These are phyloP conservation scores for Durotheca rogersii DNA, from an alignment of 495 filamentous ascomycete genomes.

Conservation along the genomic window DNA sequence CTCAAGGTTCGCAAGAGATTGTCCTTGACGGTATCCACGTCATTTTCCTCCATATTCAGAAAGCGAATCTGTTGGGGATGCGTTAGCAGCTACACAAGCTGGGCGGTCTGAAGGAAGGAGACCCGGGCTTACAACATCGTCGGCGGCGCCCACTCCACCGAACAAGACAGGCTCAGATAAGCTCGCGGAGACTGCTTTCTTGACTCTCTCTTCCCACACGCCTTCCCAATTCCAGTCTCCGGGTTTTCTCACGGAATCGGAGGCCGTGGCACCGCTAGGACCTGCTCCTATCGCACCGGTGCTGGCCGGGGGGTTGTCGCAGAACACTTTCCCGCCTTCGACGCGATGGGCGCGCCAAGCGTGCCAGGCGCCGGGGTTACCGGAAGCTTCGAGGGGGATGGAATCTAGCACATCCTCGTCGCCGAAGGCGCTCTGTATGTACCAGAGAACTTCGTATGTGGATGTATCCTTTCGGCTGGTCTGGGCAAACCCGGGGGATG, in stretches of 20 bases:
- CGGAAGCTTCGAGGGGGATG: constrained; percentile 76
- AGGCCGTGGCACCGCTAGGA: constrained; percentile 6
- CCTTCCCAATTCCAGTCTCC: constrained; percentile 96
- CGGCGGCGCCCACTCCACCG: constrained; percentile 59
- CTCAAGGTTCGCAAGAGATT: constrained; percentile 58
- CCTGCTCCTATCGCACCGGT: constrained; percentile 5
- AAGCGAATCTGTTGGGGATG: constrained; percentile 62
- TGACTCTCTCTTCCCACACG: constrained; percentile 84
- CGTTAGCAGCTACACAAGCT: constrained; percentile 24
- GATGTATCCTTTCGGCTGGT: constrained; percentile 39
- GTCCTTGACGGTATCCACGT: constrained; percentile 59
- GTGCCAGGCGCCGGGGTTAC: constrained; percentile 86
- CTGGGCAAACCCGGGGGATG: constrained; percentile 29
- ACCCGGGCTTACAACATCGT: constrained; percentile 63
- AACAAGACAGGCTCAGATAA: constrained; percentile 74
- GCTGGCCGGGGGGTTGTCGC: constrained; percentile 18
- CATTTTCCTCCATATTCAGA: constrained; percentile 61
- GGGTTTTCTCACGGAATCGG: constrained; percentile 52
- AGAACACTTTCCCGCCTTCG: constrained; percentile 33
- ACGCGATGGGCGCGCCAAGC: constrained; percentile 75
- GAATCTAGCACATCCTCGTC: constrained; percentile 73
- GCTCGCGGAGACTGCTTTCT: constrained; percentile 72
- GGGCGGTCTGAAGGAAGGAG: constrained; percentile 2
- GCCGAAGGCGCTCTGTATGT: constrained; percentile 79
- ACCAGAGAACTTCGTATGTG: constrained; percentile 67